Evolutionary conservation across 1,284 basidiomycete species (phyloP).

Genomic region (Coniferiporia sulphurascens): DNA sequence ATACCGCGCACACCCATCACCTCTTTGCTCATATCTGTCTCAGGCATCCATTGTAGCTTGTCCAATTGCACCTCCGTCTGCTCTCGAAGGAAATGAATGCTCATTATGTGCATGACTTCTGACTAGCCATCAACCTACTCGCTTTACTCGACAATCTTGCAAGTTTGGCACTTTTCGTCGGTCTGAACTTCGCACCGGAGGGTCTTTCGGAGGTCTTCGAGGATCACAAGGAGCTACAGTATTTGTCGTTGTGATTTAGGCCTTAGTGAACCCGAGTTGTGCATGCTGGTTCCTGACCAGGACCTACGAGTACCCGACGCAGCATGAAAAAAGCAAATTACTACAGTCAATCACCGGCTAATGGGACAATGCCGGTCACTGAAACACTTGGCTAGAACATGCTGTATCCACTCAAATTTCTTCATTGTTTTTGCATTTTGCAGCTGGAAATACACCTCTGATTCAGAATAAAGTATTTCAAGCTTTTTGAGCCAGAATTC

Average conservation of each 20-base stretch:
- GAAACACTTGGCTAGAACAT: no score
- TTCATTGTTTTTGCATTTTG: no score
- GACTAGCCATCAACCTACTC: constrained; percentile 51
- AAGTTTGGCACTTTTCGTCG: constrained; percentile 49
- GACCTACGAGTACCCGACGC: constrained; percentile 1
- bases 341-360: no score
- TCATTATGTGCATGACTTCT: constrained; percentile 41
- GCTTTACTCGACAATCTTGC: constrained; percentile 41
- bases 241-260: constrained; percentile 54
- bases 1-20: constrained; percentile 49
- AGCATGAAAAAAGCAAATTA: constrained; percentile 66
- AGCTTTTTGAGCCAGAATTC: no score
- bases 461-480: no score
- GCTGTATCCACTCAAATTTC: no score
- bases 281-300: neutral
- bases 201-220: constrained; percentile 57
- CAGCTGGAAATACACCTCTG: no score
- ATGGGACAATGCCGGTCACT: no score
- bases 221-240: constrained; percentile 34
- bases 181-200: constrained; percentile 60
- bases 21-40: constrained; percentile 51
- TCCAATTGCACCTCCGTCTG: constrained; percentile 46
- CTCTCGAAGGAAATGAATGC: constrained; percentile 24
- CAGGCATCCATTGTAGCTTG: constrained; percentile 37
- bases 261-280: constrained; percentile 50